Evolutionary conservation across 139 green algal species (phyloP), one percentile per base, ranked within the genome.

Genomic region (Auxenochlorella pyrenoidosa): DNA sequence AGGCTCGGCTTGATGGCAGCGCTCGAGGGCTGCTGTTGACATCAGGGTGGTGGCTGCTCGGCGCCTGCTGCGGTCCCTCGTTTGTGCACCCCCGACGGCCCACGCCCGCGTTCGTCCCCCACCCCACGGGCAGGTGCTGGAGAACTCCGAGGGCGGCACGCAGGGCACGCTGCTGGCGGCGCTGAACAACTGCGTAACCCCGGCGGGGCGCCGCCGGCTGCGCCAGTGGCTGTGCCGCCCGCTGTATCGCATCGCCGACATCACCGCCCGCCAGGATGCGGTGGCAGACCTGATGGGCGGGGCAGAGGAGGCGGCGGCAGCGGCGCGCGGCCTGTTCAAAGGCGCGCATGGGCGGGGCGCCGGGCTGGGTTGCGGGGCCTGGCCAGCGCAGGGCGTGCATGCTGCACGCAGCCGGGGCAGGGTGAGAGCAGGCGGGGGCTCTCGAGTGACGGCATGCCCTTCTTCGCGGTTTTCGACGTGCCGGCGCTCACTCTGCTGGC

Each of bases 121-220:
- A n/a, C n/a, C 4, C 18, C 71, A 34, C 30, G 12, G 38, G 21
- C 43, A 94, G 91, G 89, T 94, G n/a, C 86, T 99, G 43, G 96
- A 98, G 88, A 98, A 98, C 88, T 90, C 78, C 0, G 91, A 97
- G 24, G 97, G 97, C 40, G 95, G 91, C 59, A 77, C 78, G 8
- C 36, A 73, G 36, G 97, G 97, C 86, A 97, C 93, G 19, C 90
- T 99, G 71, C 90, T 99, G 44, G 92, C 90, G 0, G 87, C 94
- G n/a, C 79, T 99, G 68, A 96, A 99, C 92, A 93, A 97, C 87
- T 98, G 95, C 89, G 90, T 88, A 16, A 99, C 96, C 12, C 94
- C 94, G 63, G 95, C 95, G 51, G 98, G 98, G n/a, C 90, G 94
- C 22, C 93, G 97, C 34, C 89, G 95, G 75, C 94, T 99, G 78